Evolutionary conservation across 139 green algal species (phyloP).

Genomic region (Marvania coccoides): DNA sequence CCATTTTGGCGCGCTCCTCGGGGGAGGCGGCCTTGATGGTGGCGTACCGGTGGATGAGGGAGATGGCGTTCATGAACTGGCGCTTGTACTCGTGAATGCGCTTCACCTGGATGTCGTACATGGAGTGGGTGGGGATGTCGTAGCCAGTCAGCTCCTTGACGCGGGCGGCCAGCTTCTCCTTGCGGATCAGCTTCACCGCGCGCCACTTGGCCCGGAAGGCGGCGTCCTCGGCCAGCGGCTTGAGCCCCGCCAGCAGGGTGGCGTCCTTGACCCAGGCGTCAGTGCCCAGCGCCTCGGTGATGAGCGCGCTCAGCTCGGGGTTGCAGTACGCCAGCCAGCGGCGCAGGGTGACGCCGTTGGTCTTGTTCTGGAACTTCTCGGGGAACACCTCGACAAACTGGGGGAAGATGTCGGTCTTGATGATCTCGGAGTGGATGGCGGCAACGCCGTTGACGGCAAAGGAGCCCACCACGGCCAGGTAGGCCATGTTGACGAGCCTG

Average conservation of each 20-base stretch:
- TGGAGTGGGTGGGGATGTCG: conserved; percentile 51
- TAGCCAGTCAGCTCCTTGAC: conserved; percentile 70
- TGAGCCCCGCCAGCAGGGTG: conserved; percentile 50
- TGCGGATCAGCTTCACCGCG: conserved; percentile 76
- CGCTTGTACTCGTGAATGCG: conserved; percentile 81
- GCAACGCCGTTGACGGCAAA: conserved; percentile 93
- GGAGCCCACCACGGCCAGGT: conserved; percentile 83
- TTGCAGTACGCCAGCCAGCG: conserved; percentile 90
- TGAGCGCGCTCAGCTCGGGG: conserved; percentile 52
- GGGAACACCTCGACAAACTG: conserved; percentile 78
- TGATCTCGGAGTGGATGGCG: conserved; percentile 91
- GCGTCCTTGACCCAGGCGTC: conserved; percentile 62
- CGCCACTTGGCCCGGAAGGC: conserved; percentile 78
- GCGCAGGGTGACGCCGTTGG: conserved; percentile 95
- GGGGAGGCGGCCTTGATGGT: conserved; percentile 57
- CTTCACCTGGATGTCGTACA: conserved; percentile 96
- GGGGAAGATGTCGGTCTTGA: conserved; percentile 86
- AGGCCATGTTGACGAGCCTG: conserved; percentile 92
- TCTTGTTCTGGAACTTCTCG: conserved; percentile 99
- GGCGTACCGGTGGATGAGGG: conserved; percentile 53
- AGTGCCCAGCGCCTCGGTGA: conserved; percentile 61
- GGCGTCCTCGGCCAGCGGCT: conserved; percentile 63
- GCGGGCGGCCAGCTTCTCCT: conserved; percentile 65
- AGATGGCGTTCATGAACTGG: conserved; percentile 64
- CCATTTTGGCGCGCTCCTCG: conserved; percentile 46